Percentiles rank a stretch among this genome's conserved stretches.
These are phyloP conservation scores for Kregervanrija delftensis DNA, from an alignment of 805 yeast species.

Conservation along the genomic window DNA sequence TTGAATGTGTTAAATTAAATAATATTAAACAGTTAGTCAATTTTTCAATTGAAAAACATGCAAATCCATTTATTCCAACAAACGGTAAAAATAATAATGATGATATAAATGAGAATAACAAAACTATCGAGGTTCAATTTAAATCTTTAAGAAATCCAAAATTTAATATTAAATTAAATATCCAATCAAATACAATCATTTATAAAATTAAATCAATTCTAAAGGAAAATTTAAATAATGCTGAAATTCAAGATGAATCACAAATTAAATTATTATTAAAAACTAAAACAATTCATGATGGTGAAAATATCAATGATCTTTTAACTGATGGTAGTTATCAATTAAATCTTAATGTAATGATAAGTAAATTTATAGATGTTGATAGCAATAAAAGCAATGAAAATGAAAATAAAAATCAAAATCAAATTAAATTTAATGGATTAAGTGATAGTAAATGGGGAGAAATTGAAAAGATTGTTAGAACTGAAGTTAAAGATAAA, in stretches of 20 bases:
- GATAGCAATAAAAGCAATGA: not conserved
- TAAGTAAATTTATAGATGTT: conserved; percentile 11
- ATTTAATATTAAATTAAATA: conserved; percentile 30
- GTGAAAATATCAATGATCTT: conserved; percentile 23
- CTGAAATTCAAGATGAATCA: conserved; percentile 21
- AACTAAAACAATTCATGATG: conserved; percentile 44
- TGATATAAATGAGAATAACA: conserved; percentile 4
- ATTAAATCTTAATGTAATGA: conserved; percentile 30
- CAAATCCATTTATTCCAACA: conserved; percentile 22
- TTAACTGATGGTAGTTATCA: conserved; percentile 14
- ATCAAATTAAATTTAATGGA: not conserved
- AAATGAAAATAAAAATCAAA: not conserved
- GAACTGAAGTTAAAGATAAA: conserved; percentile 24
- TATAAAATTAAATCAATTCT: conserved; percentile 34
- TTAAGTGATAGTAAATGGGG: conserved; percentile 27
- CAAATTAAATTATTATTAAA: conserved; percentile 42
- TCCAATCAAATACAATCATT: conserved; percentile 20
- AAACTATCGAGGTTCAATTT: conserved; percentile 29
- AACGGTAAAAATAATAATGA: conserved; percentile 21
- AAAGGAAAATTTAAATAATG: conserved; percentile 20
- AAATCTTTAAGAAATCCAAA: conserved; percentile 73
- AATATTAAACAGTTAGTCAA: conserved; percentile 6
- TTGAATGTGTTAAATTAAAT: conserved; percentile 7
- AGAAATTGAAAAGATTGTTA: conserved; percentile 28
- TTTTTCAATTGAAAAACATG: conserved; percentile 11